Evolutionary conservation across 495 filamentous ascomycete species (phyloP).

Genomic region (Tricharina praecox): DNA sequence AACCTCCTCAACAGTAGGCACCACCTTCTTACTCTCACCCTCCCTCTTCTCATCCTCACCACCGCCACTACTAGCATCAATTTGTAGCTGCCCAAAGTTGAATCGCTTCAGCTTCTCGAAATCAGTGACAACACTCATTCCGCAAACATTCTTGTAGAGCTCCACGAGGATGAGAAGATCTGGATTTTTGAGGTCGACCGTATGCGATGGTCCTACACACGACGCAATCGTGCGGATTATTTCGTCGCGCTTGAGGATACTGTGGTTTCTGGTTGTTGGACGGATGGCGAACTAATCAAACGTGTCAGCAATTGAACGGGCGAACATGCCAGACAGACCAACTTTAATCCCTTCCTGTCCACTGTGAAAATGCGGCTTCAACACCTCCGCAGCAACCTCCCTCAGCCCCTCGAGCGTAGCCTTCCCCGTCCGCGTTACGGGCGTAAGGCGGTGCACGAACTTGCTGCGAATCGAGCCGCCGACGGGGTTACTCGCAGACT

Average conservation of each 20-base stretch:
- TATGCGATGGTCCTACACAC: conserved; percentile 49
- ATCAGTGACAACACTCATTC: conserved; percentile 60
- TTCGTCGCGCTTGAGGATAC: conserved; percentile 48
- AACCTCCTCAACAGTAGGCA: too few relatives aligned
- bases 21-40: too few relatives aligned
- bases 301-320: conserved; percentile 16
- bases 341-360: conserved; percentile 35
- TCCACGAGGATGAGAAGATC: conserved; percentile 79
- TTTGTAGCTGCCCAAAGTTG: conserved; percentile 51
- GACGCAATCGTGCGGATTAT: conserved; percentile 69
- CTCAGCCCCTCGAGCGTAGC: conserved; percentile 60
- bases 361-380: conserved; percentile 55
- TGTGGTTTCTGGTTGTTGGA: conserved; percentile 63
- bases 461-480: conserved; percentile 47
- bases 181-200: conserved; percentile 64
- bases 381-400: conserved; percentile 51
- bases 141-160: conserved; percentile 67
- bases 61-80: conserved; percentile 21
- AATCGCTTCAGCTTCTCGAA: conserved; percentile 55
- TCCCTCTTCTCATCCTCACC: too few relatives aligned
- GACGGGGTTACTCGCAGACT: background rate
- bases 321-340: too few relatives aligned
- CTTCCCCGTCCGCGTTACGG: conserved; percentile 56
- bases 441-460: conserved; percentile 75
- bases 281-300: conserved; percentile 68